phyloP scores from a whole-genome alignment of 352 stramenopile species.

The Globisporangium heterothallicum region DNA sequence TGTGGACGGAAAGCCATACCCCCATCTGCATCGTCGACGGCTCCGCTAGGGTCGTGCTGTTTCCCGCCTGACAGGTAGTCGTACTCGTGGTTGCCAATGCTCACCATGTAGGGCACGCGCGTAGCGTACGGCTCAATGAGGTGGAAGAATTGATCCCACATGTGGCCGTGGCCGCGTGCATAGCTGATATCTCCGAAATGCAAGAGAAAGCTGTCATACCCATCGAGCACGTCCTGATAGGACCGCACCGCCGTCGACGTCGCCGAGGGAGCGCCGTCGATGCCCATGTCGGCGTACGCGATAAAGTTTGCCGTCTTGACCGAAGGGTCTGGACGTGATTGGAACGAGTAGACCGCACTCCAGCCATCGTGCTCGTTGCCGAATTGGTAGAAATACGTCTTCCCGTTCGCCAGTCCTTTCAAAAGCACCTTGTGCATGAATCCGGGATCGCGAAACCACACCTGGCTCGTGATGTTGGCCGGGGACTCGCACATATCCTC shows the following conservation, averaged over 20 bases:
- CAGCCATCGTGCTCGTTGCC: constrained; percentile 71
- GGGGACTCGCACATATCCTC: constrained; percentile 59
- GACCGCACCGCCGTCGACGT: constrained; percentile 53
- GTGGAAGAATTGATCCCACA: constrained; percentile 78
- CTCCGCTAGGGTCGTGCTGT: constrained; percentile 59
- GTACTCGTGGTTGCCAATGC: constrained; percentile 77
- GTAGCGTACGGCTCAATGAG: constrained; percentile 65
- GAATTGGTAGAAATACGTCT: constrained; percentile 75
- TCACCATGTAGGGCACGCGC: constrained; percentile 73
- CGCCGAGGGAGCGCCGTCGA: constrained; percentile 43
- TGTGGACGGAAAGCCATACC: constrained; percentile 60
- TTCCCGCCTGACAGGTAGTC: constrained; percentile 54
- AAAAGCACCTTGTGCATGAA: constrained; percentile 81
- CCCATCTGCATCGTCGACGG: constrained; percentile 26
- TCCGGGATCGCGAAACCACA: constrained; percentile 67
- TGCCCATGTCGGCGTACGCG: constrained; percentile 80
- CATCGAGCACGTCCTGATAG: constrained; percentile 48
- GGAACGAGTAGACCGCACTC: constrained; percentile 65
- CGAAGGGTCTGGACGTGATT: constrained; percentile 28
- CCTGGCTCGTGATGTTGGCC: constrained; percentile 55
- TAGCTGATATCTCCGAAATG: constrained; percentile 81
- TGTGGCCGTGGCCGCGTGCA: constrained; percentile 43
- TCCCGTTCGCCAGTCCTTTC: constrained; percentile 26
- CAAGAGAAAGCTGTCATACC: constrained; percentile 66
- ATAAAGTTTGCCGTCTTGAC: constrained; percentile 63